A percentile compares a stretch with the other conserved stretches of the same genome.
Conservation (phyloP, 345 rosid species). For the Citrus medica region DNA sequence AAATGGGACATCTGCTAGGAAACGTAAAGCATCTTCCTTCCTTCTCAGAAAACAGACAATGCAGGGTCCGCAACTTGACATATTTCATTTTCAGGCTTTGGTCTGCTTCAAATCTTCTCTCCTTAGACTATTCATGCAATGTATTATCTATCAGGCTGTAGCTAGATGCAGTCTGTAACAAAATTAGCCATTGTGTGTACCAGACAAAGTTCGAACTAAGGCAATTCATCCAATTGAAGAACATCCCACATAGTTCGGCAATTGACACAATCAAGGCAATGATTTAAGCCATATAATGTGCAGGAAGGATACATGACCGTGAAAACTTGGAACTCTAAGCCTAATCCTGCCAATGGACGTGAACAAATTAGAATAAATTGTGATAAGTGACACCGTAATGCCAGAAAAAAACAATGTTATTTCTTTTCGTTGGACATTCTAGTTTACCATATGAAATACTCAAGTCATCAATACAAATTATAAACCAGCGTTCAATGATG, state of each 20-base stretch:
- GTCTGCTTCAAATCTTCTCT: neutral
- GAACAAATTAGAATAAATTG: neutral
- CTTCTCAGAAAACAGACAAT: constrained; percentile 1
- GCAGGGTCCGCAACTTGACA: neutral
- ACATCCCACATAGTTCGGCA: neutral
- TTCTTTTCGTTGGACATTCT: neutral
- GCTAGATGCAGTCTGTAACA: neutral
- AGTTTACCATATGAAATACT: neutral
- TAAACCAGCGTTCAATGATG: neutral
- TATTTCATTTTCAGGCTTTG: neutral
- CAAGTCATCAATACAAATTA: neutral
- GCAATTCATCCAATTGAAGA: neutral
- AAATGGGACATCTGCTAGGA: neutral
- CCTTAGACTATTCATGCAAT: neutral
- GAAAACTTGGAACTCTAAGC: neutral
- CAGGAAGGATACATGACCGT: neutral
- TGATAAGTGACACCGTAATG: neutral
- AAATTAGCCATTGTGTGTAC: neutral
- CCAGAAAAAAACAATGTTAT: neutral
- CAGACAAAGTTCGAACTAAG: neutral
- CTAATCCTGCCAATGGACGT: neutral
- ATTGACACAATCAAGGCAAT: neutral
- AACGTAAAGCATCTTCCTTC: constrained; percentile 5
- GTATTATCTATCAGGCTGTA: neutral
- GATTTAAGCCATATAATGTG: neutral